Base-by-base conservation (phyloP, 129 eudicot genomes). In the Saposhnikovia divaricata region DNA sequence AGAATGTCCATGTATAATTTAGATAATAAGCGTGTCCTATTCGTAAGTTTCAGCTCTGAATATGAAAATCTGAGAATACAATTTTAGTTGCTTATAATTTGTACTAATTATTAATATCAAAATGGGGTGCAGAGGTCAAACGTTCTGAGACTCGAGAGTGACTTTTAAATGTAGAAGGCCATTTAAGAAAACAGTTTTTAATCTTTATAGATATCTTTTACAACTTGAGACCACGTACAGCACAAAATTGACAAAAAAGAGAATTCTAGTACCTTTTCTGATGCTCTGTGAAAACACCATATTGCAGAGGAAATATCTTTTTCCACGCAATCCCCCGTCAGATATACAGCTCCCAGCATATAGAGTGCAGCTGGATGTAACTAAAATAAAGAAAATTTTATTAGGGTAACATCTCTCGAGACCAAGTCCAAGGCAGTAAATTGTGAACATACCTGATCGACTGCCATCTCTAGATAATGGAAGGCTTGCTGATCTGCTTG, bases 351-450 rank as follows among this genome's bases (percentile, higher is more conserved):
- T 77, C 96, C 96, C 74, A 90, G 55, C 80, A 95, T 96, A 82
- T 90, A 95, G 59, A 95, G 88, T 40, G 98, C 98, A 85, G 87
- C 96, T 37, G 96, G 93, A 86, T 95, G 96, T 91, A 90, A 82
- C 97, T 90, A 81, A 3, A 84, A 81, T 68, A 86, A 15, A 46
- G 77, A 8, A 77, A 69, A 11, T 28, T 40, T 39, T 69, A n/a
- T 70, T 72, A 77, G 46, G 42, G 42, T 31, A 31, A 68, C 42
- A 31, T 34, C 42, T 6, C 21, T 68, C 19, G 9, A 68, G 73
- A 63, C 11, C 19, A 34, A 68, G 34, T 31, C 39, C 1, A 31
- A 68, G 43, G 73, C 37, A 8, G 42, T 68, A 31, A 68, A 2
- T 25, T 27, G 1, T 66, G 11, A 31, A 68, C 73, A 68, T 5